phyloP scores from a whole-genome alignment of 1,284 basidiomycete genomes.

The Exobasidium cylindrosporum region DNA sequence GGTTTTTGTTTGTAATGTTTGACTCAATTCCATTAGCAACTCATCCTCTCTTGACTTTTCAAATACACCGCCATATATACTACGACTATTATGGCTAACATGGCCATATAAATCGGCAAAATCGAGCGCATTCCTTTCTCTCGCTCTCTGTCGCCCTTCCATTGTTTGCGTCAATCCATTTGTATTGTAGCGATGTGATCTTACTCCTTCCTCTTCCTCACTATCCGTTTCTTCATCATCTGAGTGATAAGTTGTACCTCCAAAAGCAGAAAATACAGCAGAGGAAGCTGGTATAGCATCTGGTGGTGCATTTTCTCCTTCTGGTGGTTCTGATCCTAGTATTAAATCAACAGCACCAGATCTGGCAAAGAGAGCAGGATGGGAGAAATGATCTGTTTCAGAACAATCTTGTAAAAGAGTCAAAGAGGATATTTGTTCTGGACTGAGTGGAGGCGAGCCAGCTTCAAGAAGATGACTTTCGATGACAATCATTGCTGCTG shows the following conservation, averaged over 20 bases:
- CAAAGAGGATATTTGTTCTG: not conserved
- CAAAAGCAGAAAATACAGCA: conserved; percentile 21
- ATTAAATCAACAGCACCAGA: conserved; percentile 31
- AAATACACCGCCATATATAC: not conserved
- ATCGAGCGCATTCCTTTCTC: not conserved
- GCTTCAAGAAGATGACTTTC: conserved; percentile 2
- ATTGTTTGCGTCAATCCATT: conserved; percentile 20
- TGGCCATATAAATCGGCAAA: conserved; percentile 11
- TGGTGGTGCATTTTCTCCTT: conserved; percentile 17
- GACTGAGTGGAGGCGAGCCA: conserved; percentile 15
- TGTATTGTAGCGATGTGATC: conserved; percentile 26
- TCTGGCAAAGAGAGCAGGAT: conserved; percentile 36
- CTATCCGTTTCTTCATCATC: conserved; percentile 26
- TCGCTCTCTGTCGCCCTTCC: conserved; percentile 29
- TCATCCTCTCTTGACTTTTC: conserved; percentile 30
- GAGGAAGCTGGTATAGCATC: conserved; percentile 19
- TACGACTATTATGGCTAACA: not conserved
- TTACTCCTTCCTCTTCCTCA: conserved; percentile 27
- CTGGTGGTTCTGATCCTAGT: conserved; percentile 27
- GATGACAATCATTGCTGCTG: conserved; percentile 31
- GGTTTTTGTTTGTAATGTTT: no score
- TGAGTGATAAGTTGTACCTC: conserved; percentile 21
- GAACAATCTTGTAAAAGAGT: conserved; percentile 25
- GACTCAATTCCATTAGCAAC: no score
- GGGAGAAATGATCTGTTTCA: conserved; percentile 36